Evolutionary conservation across 2,329 filamentous ascomycete species (phyloP), one percentile per base, ranked within the genome.

Genomic region (Thermoascus crustaceus): DNA sequence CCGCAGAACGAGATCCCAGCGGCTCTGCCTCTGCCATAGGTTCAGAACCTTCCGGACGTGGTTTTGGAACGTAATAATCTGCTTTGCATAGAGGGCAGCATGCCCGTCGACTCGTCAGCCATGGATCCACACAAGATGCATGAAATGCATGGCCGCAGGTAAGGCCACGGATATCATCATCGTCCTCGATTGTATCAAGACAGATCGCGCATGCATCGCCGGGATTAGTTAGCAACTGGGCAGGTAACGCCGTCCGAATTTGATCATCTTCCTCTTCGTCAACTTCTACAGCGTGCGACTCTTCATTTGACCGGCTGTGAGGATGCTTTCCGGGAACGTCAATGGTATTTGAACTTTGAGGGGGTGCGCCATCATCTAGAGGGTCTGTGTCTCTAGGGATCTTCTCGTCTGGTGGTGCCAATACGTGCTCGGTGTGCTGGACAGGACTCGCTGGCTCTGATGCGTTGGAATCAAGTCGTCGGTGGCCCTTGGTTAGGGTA

Each of bases 61-160:
- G 85, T 64, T 96, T 96, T 0, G 91, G 89, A 2, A 86, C 81
- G 60, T 94, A 96, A 61, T 96, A 98, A 56, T 98, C 91, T 25
- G 89, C 85, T 66, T 98, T 98, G 71, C 91, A 98, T 5, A 98
- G 78, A 4, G 91, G 91, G 58, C 91, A 98, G 68, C 89, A 96
- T 17, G 91, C 91, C 46, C 89, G 81, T 44, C 91, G 78, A 54
- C 84, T 88, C 7, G 91, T 98, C 44, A 98, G 68, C 91, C 91
- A 98, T 7, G 91, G 91, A 50, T 98, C 91, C 32, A 98, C 77
- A 56, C 91, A 98, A 24, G 82, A 85, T 33, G 87, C 88, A 58
- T 98, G 91, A 75, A 96, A 98, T 35, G 89, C 88, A 61, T 98
- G 91, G n/a, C 91, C 91, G 54, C 91, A 98, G 3, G 85, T 87